Conservation (phyloP, 2,329 filamentous ascomycete genomes). For the Neonectria hederae region DNA sequence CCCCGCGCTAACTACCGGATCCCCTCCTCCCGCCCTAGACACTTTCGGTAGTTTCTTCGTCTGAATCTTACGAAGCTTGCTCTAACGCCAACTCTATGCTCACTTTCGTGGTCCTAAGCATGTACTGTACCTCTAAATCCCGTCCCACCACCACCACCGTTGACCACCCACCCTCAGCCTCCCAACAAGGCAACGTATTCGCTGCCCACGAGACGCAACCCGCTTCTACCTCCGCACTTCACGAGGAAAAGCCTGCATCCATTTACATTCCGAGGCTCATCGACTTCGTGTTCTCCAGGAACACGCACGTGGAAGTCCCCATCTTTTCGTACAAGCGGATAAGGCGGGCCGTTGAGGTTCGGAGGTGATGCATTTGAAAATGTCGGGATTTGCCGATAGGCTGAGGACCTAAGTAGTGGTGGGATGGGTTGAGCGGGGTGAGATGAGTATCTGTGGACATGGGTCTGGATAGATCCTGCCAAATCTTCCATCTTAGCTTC, state of each 20-base stretch:
- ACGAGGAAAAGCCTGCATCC: constrained; percentile 11
- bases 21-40: constrained; percentile 11
- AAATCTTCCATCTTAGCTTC: not conserved
- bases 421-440: not conserved
- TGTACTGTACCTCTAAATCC: not conserved
- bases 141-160: constrained; percentile 4
- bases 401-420: constrained; percentile 9
- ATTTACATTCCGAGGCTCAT: constrained; percentile 18
- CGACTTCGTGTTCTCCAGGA: not conserved
- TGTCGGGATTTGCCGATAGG: not conserved
- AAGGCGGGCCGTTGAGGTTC: not conserved
- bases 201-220: not conserved
- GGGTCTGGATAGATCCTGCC: constrained; percentile 6
- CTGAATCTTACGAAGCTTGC: not conserved
- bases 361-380: not conserved
- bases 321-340: not conserved
- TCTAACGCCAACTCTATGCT: not conserved
- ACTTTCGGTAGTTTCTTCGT: constrained; percentile 14
- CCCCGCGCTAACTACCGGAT: constrained; percentile 14
- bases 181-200: constrained; percentile 10
- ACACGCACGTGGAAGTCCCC: constrained; percentile 5
- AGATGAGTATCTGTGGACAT: constrained; percentile 20
- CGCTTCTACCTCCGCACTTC: constrained; percentile 20
- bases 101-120: not conserved
- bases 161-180: constrained; percentile 13